phyloP scores from a whole-genome alignment of 495 filamentous ascomycete genomes.

The Oidiodendron maius region DNA sequence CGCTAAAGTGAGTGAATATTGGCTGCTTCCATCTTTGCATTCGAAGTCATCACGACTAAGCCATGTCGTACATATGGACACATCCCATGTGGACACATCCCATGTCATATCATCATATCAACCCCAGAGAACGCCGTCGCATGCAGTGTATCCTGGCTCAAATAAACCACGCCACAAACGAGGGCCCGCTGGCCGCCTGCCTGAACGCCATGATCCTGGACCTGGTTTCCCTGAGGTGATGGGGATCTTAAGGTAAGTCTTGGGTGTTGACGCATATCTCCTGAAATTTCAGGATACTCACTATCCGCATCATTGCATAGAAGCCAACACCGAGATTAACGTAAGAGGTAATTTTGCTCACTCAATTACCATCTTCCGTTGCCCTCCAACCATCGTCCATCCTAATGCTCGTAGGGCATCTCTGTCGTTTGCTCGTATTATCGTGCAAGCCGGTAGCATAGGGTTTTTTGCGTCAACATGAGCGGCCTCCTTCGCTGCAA shows the following conservation, averaged over 20 bases:
- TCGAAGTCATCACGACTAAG: too few species aligned
- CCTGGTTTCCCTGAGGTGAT: slow-evolving; percentile 7
- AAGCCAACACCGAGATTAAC: background rate
- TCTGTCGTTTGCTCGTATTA: slow-evolving; percentile 71
- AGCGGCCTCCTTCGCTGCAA: slow-evolving; percentile 86
- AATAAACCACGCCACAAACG: background rate
- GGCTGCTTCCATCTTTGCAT: too few species aligned
- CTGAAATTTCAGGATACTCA: slow-evolving; percentile 2
- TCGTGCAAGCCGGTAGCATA: slow-evolving; percentile 74
- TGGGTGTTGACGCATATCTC: slow-evolving; percentile 1
- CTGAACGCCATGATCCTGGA: slow-evolving; percentile 1
- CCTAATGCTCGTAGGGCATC: slow-evolving; percentile 73
- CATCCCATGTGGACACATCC: slow-evolving; percentile 4
- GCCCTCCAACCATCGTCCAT: slow-evolving; percentile 76
- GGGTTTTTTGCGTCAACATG: slow-evolving; percentile 84
- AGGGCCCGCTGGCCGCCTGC: slow-evolving; percentile 4
- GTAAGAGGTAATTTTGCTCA: slow-evolving; percentile 36
- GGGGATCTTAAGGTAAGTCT: background rate
- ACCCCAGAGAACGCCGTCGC: slow-evolving; percentile 6
- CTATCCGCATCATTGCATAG: background rate
- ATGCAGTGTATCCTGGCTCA: slow-evolving; percentile 10
- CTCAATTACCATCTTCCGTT: slow-evolving; percentile 87
- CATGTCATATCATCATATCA: slow-evolving; percentile 5
- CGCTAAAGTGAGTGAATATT: too few species aligned
- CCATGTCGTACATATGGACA: slow-evolving; percentile 9